A percentile compares a stretch with the other conserved stretches of the same genome.
Evolutionary conservation across 1,284 basidiomycete species (phyloP).

Genomic region (Thecaphora frezii): DNA sequence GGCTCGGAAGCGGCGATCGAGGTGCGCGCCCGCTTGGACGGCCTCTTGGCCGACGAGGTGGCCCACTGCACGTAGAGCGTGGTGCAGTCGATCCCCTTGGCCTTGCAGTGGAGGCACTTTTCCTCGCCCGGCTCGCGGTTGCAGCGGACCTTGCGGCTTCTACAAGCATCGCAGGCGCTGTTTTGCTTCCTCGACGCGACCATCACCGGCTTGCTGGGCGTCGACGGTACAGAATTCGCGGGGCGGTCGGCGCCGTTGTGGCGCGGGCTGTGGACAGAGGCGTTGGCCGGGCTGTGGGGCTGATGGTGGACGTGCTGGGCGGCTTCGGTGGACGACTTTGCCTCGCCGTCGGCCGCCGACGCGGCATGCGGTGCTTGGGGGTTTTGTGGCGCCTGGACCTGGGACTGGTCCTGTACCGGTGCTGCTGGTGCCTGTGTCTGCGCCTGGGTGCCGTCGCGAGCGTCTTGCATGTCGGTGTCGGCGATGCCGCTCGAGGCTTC

Average conservation of each 20-base stretch:
- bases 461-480: background rate
- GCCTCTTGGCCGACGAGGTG: slow-evolving; percentile 38
- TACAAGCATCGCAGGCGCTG: slow-evolving; percentile 46
- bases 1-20: slow-evolving; percentile 16
- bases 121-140: slow-evolving; percentile 33
- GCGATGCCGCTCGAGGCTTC: too few species aligned
- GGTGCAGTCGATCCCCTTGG: slow-evolving; percentile 49
- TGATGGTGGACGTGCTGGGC: too few species aligned
- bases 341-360: background rate
- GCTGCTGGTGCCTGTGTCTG: too few species aligned
- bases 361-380: too few species aligned
- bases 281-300: too few species aligned
- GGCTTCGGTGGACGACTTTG: background rate
- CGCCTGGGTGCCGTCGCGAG: too few species aligned
- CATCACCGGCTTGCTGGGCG: slow-evolving; percentile 21
- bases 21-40: slow-evolving; percentile 31
- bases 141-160: slow-evolving; percentile 48
- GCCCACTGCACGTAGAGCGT: slow-evolving; percentile 47
- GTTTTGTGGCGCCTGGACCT: too few species aligned
- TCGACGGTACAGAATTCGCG: slow-evolving; percentile 5
- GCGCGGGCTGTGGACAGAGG: too few species aligned
- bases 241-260: too few species aligned
- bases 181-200: slow-evolving; percentile 50
- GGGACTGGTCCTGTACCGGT: too few species aligned
- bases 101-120: slow-evolving; percentile 47